Evolutionary conservation across 192 early-diverging fungal species (phyloP).

Genomic region (Coemansia sp.): DNA sequence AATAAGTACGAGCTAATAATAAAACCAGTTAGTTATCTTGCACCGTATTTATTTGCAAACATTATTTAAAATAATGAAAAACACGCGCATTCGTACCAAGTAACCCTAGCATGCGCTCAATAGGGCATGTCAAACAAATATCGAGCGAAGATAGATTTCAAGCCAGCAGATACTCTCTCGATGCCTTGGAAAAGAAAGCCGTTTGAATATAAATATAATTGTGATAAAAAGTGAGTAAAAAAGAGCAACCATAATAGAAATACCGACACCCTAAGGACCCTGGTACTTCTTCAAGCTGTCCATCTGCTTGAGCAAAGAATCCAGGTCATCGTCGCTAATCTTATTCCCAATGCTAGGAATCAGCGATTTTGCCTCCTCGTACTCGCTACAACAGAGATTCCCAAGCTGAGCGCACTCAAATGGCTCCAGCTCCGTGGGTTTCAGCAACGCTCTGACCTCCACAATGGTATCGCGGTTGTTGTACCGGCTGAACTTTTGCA

Average conservation of each 20-base stretch:
- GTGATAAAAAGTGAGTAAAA: background rate
- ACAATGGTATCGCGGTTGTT: slow-evolving; percentile 82
- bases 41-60: no score
- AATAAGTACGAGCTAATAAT: no score
- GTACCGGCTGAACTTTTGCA: slow-evolving; percentile 77
- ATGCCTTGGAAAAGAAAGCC: no score
- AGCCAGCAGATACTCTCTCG: no score
- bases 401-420: slow-evolving; percentile 90
- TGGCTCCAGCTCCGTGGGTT: slow-evolving; percentile 56
- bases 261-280: slow-evolving; percentile 10
- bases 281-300: slow-evolving; percentile 79
- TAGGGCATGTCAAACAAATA: no score
- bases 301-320: slow-evolving; percentile 79
- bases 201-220: no score
- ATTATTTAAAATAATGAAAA: no score
- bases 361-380: slow-evolving; percentile 86
- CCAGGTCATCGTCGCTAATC: slow-evolving; percentile 70
- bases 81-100: no score
- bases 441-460: slow-evolving; percentile 62
- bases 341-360: slow-evolving; percentile 82
- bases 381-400: slow-evolving; percentile 86
- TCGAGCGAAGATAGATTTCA: no score
- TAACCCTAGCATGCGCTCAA: no score
- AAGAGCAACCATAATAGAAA: background rate
- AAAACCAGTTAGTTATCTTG: no score